phyloP scores from a whole-genome alignment of 176 grass and related monocot genomes.

The Cenchrus fungigraminus region DNA sequence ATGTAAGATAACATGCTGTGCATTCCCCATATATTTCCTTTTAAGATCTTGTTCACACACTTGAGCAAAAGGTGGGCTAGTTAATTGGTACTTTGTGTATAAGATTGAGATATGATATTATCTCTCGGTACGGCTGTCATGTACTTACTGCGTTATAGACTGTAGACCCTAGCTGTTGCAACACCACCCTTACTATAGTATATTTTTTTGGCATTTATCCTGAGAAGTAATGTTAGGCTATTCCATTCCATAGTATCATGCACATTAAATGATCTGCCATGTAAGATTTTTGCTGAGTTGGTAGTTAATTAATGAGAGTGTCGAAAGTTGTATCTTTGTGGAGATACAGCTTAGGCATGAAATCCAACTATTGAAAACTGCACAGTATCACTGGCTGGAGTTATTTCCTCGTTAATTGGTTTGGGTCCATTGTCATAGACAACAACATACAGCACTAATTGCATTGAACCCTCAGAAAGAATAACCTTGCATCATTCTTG shows the following conservation, averaged over 20 bases:
- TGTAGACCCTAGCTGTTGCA: not conserved
- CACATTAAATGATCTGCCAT: not conserved
- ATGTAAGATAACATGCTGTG: constrained; percentile 13
- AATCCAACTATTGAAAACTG: not conserved
- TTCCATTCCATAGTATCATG: not conserved
- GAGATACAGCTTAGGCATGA: not conserved
- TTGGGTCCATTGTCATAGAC: not conserved
- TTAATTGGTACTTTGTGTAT: not conserved
- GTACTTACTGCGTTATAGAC: not conserved
- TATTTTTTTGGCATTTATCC: constrained; percentile 31
- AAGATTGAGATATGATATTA: not conserved
- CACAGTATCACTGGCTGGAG: not conserved
- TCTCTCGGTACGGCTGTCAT: not conserved
- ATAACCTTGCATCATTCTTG: not conserved
- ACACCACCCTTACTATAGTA: not conserved
- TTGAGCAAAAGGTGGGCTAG: not conserved
- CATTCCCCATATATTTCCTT: not conserved
- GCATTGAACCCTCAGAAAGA: not conserved
- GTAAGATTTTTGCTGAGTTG: not conserved
- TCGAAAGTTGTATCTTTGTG: not conserved
- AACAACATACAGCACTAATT: not conserved
- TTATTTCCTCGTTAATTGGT: not conserved
- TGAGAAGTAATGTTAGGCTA: constrained; percentile 12
- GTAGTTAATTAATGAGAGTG: not conserved
- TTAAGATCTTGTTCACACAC: not conserved